A percentile compares a stretch with the other conserved stretches of the same genome.
phyloP scores from a whole-genome alignment of 257 asterid species.

The Solanum microdontum region DNA sequence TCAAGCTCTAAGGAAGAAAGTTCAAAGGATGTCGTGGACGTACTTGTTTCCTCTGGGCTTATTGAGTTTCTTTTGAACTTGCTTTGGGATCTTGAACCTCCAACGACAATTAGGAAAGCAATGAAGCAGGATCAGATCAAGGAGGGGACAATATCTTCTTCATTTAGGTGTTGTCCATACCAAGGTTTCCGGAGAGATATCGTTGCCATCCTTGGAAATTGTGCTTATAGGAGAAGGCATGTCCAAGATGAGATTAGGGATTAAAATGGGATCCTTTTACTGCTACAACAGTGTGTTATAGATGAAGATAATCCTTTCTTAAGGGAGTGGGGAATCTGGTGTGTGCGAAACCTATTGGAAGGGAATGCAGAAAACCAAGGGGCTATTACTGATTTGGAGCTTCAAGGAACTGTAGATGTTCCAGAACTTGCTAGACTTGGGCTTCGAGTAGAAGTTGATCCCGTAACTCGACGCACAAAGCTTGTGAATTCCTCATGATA shows the following conservation, averaged over 20 bases:
- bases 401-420: constrained; percentile 55
- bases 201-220: constrained; percentile 63
- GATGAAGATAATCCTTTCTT: constrained; percentile 84
- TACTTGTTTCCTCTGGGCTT: constrained; percentile 49
- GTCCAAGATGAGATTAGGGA: constrained; percentile 71
- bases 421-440: constrained; percentile 59
- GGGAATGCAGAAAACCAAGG: constrained; percentile 62
- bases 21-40: constrained; percentile 23
- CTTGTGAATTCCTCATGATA: constrained; percentile 42
- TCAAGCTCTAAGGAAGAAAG: constrained; percentile 9
- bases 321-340: constrained; percentile 96
- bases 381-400: constrained; percentile 46
- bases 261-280: constrained; percentile 42
- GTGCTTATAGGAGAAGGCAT: constrained; percentile 40
- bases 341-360: constrained; percentile 54
- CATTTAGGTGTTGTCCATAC: constrained; percentile 49
- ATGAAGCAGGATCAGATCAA: constrained; percentile 14
- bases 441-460: constrained; percentile 71
- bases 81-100: constrained; percentile 64
- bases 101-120: constrained; percentile 43
- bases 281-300: constrained; percentile 63
- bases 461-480: constrained; percentile 55
- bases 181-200: constrained; percentile 74
- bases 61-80: constrained; percentile 41
- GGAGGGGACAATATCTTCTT: constrained; percentile 7